Evolutionary conservation across 73 alveolate species (phyloP), one percentile per base, ranked within the genome.

Genomic region (Paramecium tetraurelia): DNA sequence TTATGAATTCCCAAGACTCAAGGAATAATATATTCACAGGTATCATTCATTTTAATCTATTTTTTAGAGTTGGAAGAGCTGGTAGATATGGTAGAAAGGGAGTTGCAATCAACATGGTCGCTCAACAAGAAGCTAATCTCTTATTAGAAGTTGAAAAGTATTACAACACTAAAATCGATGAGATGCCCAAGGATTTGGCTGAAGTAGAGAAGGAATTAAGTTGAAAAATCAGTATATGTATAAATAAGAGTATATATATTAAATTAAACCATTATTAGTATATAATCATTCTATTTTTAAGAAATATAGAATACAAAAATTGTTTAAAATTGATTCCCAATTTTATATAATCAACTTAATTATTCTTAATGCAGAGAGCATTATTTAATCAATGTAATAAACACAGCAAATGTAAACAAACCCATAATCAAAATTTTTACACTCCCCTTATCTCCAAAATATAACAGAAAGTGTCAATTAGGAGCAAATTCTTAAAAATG

Each of bases 1-100:
- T 96, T 97, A 95, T 95, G 99, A 97, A 57, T 88, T 96, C 85
- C 99, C 99, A 44, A 94, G 88, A 89, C 89, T 94, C 76, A 95
- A 96, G 88, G 99, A 96, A 93, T 94, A 95, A 93, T 97, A 97
- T 94, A 93, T 96, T 77, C 98, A 96, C 93, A 96, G 99, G 89
- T 77, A 77, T 38, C 16, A 48, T 48, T 12, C 14, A 48, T 48
- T 12, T 48, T 12, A 12, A 21, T 8, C 72, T 92, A 40, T 70
- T 93, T 22, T 86, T 48, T 93, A 76, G 97, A 93, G 84, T 89
- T 43, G 96, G 96, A 50, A 86, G 96, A 69, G 86, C 96, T 63
- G 96, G 95, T 69, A 72, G 94, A 86, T 88, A 86, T 57, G 96
- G 95, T 36, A 86, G 96, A 86, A 89, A 84, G 70, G 96, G 96